Evolutionary conservation across 352 stramenopile species (phyloP).

Genomic region (Globisporangium paroecandrum): DNA sequence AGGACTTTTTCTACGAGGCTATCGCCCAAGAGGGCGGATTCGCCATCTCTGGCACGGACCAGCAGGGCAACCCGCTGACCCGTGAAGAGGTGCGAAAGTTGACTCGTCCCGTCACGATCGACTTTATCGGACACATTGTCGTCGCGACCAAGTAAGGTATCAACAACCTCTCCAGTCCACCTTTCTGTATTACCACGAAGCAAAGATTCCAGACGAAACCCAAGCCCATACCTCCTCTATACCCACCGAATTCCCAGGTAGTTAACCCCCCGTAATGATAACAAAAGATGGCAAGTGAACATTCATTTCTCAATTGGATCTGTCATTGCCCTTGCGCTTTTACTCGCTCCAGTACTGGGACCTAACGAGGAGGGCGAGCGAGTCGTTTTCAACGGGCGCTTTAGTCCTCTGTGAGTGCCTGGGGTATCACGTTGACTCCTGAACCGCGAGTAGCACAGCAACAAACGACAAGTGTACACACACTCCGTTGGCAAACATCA

Average conservation of each 20-base stretch:
- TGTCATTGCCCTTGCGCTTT: no score
- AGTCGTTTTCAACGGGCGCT: no score
- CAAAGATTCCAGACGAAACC: neutral
- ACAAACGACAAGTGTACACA: no score
- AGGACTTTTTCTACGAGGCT: neutral
- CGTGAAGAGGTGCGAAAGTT: neutral
- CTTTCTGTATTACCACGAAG: neutral
- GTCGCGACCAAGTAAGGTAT: neutral
- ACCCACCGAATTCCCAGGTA: neutral
- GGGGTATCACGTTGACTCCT: no score
- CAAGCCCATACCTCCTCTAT: neutral
- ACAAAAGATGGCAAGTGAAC: no score
- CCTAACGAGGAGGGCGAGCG: no score
- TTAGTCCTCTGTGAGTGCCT: no score
- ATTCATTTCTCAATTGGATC: no score
- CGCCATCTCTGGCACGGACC: neutral
- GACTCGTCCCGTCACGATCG: neutral
- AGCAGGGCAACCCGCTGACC: neutral
- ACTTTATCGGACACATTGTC: neutral
- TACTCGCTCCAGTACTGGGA: no score
- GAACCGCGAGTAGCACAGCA: no score
- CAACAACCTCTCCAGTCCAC: neutral
- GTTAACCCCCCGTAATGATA: neutral
- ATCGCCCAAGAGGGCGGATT: neutral
- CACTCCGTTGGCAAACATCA: no score